Evolutionary conservation across 1,284 basidiomycete genomes (phyloP), one percentile per base, ranked within the genome.

Genomic region (Ustilago sp.): DNA sequence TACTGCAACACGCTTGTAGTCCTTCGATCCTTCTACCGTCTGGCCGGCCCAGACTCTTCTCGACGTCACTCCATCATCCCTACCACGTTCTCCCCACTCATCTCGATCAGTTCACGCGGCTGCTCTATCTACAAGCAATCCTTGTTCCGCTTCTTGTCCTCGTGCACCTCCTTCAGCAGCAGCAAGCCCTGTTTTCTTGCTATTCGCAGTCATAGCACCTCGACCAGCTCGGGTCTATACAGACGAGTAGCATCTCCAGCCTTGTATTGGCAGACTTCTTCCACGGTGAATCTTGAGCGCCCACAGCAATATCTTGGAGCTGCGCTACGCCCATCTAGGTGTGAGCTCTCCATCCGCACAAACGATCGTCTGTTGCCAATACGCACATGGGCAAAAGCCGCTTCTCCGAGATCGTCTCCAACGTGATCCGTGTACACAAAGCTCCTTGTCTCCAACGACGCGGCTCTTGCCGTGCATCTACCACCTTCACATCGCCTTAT

Each of bases 331-430:
- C 15, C 28, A 50, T 19, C 2, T 23, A 32, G 31, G 23, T 52
- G 38, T 19, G n/a, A 39, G 23, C 34, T 41, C 8, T 8, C 28
- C 4, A 47, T 6, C 38, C 23, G 9, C 5, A 8, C 55, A 23
- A 34, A 19, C 23, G n/a, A 19, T 5, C 28, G 8, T 53, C 62
- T 11, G 48, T 51, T 31, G 38, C 45, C 47, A 17, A 39, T n/a
- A 52, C 41, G 38, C 59, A 39, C 11, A 72, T 77, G 74, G 57
- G 62, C 52, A 77, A 77, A 53, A 65, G 74, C 31, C 63, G 70
- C 54, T 64, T 73, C 19, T 72, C 70, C 23, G 57, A 73, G 15
- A 55, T 73, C n/a, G 56, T 69, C 48, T 51, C 38, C 48, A 53
- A 41, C 62, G 59, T 58, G 17, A 47, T 65, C 12, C 67, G 59